Evolutionary conservation across 306 rosid species (phyloP).

Genomic region (Lathyrus sativus): DNA sequence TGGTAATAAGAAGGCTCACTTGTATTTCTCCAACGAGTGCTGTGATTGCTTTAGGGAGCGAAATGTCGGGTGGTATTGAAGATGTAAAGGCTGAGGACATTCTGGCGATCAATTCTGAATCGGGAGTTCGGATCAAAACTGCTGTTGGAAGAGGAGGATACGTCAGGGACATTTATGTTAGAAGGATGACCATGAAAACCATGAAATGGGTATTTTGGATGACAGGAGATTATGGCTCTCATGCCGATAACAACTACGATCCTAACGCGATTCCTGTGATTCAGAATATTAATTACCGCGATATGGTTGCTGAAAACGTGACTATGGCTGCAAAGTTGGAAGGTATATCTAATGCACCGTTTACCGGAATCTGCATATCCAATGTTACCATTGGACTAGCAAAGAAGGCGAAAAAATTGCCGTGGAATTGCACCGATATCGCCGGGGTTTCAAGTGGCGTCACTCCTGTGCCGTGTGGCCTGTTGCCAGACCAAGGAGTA

Average conservation of each 20-base stretch:
- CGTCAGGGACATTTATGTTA: conserved; percentile 62
- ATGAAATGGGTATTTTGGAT: conserved; percentile 85
- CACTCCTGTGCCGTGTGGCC: conserved; percentile 61
- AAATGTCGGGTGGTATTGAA: conserved; percentile 74
- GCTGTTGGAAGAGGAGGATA: conserved; percentile 74
- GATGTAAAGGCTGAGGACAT: conserved; percentile 71
- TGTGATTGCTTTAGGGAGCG: conserved; percentile 72
- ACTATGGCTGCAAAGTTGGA: conserved; percentile 70
- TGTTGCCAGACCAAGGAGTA: conserved; percentile 56
- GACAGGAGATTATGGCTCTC: conserved; percentile 74
- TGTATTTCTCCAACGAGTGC: conserved; percentile 73
- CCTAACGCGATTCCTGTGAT: conserved; percentile 64
- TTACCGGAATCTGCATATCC: conserved; percentile 71
- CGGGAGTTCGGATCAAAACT: conserved; percentile 73
- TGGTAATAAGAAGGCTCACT: conserved; percentile 59
- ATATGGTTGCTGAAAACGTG: conserved; percentile 67
- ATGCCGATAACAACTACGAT: conserved; percentile 62
- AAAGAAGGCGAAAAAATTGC: conserved; percentile 56
- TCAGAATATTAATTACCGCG: conserved; percentile 61
- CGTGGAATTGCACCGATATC: conserved; percentile 68
- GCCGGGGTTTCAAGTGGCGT: conserved; percentile 67
- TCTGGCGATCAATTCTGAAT: conserved; percentile 56
- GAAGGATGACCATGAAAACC: conserved; percentile 62
- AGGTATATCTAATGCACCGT: conserved; percentile 64
- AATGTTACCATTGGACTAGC: conserved; percentile 67